Percentiles rank a stretch among this genome's conserved stretches.
Evolutionary conservation across 345 rosid species (phyloP).

Genomic region (Diplotaxis tenuifolia): DNA sequence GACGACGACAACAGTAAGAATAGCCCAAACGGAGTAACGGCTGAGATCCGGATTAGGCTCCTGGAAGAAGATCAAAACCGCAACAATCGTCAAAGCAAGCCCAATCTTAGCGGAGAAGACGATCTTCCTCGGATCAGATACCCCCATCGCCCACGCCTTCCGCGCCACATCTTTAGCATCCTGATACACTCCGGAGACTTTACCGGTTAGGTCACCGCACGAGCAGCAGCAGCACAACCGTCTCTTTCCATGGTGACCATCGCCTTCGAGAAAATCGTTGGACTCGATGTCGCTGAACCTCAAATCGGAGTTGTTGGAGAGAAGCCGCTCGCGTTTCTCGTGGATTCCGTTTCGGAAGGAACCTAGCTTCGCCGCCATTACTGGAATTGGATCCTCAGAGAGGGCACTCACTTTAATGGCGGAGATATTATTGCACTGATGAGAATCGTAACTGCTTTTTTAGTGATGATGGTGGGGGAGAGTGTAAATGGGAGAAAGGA

Average conservation of each 20-base stretch:
- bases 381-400: background rate
- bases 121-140: constrained; percentile 81
- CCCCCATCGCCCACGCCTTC: constrained; percentile 68
- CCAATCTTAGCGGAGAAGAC: constrained; percentile 86
- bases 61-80: constrained; percentile 65
- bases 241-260: background rate
- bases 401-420: background rate
- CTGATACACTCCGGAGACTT: constrained; percentile 30
- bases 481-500: background rate
- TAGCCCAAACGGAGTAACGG: constrained; percentile 42
- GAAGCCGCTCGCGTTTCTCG: constrained; percentile 47
- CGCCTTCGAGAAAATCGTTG: constrained; percentile 2
- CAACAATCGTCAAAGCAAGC: constrained; percentile 67
- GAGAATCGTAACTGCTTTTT: constrained; percentile 18
- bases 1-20: constrained; percentile 66
- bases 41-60: constrained; percentile 59
- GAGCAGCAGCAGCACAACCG: constrained; percentile 35
- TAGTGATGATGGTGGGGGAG: constrained; percentile 4
- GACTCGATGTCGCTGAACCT: constrained; percentile 41
- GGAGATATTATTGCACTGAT: constrained; percentile 24
- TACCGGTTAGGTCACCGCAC: constrained; percentile 32
- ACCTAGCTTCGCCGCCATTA: constrained; percentile 54
- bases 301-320: constrained; percentile 47
- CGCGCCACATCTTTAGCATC: constrained; percentile 41
- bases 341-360: constrained; percentile 45